phyloP scores from a whole-genome alignment of 2,329 filamentous ascomycete genomes.

The Botryotinia convoluta region DNA sequence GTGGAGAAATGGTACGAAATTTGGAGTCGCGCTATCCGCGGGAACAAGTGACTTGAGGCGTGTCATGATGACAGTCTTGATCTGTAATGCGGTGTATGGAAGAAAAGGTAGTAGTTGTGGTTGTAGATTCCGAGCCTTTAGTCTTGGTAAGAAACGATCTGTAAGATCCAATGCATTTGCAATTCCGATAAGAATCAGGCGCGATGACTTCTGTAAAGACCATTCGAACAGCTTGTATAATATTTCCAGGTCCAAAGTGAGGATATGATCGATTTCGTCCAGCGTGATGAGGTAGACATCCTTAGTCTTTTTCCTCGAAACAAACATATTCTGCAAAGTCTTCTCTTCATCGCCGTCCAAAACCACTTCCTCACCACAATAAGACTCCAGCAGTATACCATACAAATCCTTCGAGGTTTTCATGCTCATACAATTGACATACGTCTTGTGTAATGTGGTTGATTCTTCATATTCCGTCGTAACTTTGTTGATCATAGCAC shows the following conservation, averaged over 20 bases:
- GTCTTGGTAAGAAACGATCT: conserved; percentile 86
- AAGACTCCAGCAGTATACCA: conserved; percentile 68
- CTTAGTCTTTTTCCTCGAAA: conserved; percentile 54
- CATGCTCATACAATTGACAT: conserved; percentile 97
- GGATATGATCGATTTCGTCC: conserved; percentile 92
- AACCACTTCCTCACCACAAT: conserved; percentile 58
- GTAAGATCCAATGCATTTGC: conserved; percentile 95
- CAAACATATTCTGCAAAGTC: conserved; percentile 68
- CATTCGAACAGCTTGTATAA: conserved; percentile 95
- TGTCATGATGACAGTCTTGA: conserved; percentile 80
- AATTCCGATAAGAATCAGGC: conserved; percentile 83
- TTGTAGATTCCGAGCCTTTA: conserved; percentile 90
- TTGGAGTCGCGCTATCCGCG: conserved; percentile 48
- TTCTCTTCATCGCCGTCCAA: conserved; percentile 66
- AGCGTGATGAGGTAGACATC: conserved; percentile 78
- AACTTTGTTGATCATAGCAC: conserved; percentile 83
- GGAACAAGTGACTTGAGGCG: conserved; percentile 76
- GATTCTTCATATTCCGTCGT: conserved; percentile 56
- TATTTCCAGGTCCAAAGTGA: conserved; percentile 83
- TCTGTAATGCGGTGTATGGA: conserved; percentile 84
- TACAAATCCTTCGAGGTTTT: conserved; percentile 86
- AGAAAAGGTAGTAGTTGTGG: conserved; percentile 87
- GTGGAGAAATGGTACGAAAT: conserved; percentile 83
- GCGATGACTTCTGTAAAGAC: conserved; percentile 79
- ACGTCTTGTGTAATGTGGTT: conserved; percentile 61